Conservation (phyloP, 371 early-diverging fungal genomes). For the Mucor racemosus region DNA sequence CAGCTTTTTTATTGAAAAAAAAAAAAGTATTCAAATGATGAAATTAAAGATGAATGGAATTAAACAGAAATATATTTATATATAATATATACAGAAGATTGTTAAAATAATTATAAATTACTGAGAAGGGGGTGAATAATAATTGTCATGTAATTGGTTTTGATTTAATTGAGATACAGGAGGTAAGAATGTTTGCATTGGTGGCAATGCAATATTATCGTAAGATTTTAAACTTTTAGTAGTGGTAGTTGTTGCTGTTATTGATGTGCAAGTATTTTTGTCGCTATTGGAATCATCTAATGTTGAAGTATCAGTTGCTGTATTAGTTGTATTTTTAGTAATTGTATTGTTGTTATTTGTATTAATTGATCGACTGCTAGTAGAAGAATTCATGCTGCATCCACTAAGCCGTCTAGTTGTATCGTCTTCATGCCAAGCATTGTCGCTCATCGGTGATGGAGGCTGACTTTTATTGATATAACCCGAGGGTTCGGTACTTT, state of each 20-base stretch:
- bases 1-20: conserved; percentile 5
- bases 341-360: background rate
- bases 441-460: conserved; percentile 9
- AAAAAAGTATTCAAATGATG: background rate
- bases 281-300: background rate
- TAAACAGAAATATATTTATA: background rate
- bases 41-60: background rate
- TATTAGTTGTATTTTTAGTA: background rate
- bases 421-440: background rate
- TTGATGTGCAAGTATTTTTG: background rate
- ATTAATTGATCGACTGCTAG: background rate
- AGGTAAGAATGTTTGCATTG: conserved; percentile 6
- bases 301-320: background rate
- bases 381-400: conserved; percentile 1
- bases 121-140: background rate
- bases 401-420: conserved; percentile 4
- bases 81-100: background rate
- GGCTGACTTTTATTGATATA: conserved; percentile 21
- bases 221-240: background rate
- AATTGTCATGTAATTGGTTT: background rate
- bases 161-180: background rate
- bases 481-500: conserved; percentile 18
- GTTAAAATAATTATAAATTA: background rate
- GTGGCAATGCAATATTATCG: background rate
- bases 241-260: background rate